Conservation (phyloP, 1,139 yeast species). For the Sporopachydermia cereana region DNA sequence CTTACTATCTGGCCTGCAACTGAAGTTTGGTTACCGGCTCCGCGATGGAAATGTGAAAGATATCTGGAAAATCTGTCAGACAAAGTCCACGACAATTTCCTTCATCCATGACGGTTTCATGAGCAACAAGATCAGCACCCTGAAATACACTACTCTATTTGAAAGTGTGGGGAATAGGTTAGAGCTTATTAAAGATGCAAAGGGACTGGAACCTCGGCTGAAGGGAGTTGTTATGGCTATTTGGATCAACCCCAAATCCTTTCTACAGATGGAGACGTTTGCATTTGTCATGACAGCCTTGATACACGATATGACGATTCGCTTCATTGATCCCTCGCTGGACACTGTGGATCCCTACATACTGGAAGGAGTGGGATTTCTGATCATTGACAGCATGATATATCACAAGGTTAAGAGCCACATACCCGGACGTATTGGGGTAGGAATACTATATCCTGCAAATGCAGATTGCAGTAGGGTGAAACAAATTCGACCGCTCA, state of each 20-base stretch:
- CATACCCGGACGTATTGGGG: neutral
- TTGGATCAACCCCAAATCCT: neutral
- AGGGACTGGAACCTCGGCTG: neutral
- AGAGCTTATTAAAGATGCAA: neutral
- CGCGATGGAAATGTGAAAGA: conserved; percentile 63
- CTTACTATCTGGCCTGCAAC: conserved; percentile 52
- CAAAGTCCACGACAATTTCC: neutral
- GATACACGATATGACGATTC: neutral
- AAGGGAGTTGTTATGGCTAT: neutral
- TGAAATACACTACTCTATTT: neutral
- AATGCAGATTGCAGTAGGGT: neutral
- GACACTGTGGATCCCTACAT: neutral
- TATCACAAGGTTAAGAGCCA: neutral
- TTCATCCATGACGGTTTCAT: neutral
- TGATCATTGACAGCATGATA: neutral
- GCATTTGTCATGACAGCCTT: neutral
- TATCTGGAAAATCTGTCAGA: conserved; percentile 33
- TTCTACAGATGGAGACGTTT: neutral
- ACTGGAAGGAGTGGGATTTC: neutral
- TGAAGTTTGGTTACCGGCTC: conserved; percentile 48
- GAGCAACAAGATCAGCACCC: neutral
- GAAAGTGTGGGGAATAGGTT: neutral
- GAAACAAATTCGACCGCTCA: neutral
- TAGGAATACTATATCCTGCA: neutral
- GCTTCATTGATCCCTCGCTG: neutral